phyloP scores from a whole-genome alignment of 371 early-diverging fungal genomes.

The Capniomyces stellatus region DNA sequence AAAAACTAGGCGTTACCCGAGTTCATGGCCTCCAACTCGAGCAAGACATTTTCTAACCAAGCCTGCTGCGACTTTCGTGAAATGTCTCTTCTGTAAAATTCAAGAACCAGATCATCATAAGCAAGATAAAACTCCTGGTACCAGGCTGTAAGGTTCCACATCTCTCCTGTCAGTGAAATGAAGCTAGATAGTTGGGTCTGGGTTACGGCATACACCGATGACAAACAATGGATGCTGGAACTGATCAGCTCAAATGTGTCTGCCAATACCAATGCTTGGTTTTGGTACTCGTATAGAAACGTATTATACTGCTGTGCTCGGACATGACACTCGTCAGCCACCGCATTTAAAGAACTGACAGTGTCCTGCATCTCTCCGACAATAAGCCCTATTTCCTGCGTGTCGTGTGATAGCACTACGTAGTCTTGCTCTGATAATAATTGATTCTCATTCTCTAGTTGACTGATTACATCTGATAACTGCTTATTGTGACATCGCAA shows the following conservation, averaged over 20 bases:
- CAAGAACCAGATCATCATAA: not conserved
- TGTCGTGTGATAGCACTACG: not conserved
- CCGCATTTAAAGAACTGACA: not conserved
- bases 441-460: not conserved
- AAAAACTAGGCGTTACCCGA: too few species aligned
- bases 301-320: not conserved
- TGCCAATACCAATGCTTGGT: not conserved
- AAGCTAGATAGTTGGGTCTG: not conserved
- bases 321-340: not conserved
- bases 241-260: not conserved
- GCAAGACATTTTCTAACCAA: not conserved
- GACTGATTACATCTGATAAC: not conserved
- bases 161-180: not conserved
- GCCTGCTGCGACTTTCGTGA: not conserved
- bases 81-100: not conserved
- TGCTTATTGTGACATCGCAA: not conserved
- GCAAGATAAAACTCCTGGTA: not conserved
- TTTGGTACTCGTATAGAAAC: not conserved
- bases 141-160: not conserved
- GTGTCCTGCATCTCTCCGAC: conserved; percentile 1
- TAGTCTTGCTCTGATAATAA: not conserved
- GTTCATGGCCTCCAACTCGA: not conserved
- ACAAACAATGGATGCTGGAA: not conserved
- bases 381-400: not conserved
- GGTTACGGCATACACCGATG: not conserved